Evolutionary conservation across 345 rosid species (phyloP), one percentile per base, ranked within the genome.

Genomic region (Salix arbutifolia): DNA sequence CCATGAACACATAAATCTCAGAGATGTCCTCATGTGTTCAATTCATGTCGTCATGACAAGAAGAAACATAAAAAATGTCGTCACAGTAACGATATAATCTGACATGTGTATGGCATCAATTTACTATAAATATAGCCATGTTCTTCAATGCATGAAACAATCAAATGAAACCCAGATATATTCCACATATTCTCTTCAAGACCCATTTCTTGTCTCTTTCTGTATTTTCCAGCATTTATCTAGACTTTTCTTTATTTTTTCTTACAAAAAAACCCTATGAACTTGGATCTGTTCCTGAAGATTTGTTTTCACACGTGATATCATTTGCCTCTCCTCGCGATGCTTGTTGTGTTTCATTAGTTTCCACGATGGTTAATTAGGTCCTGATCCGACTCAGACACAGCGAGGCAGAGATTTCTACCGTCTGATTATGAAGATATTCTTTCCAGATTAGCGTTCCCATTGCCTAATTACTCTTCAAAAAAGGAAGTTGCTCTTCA

Each of bases 311-410:
- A 65, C 40, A 53, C 61, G 30, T 72, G n/a, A 42, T 72, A 40
- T 85, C 85, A 14, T 75, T 58, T 37, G 77, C 89, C 25, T 84
- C 77, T 35, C 84, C 87, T 0, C 4, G 23, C 18, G 91, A 85
- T 74, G 89, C 83, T 0, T 74, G 87, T 40, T 70, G 77, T 73
- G 26, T 78, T 30, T 77, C 89, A 0, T 0, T 79, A 1, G 81
- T 83, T 44, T 83, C 89, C 6, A 64, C 62, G 6, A 6, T 21
- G 31, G 31, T 40, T 40, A 8, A 70, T 77, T 65, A 69, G 75
- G 28, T n/a, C 69, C 14, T 26, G 31, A 3, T 87, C 87, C 0
- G 77, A 87, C 70, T 87, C 81, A 0, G 78, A 83, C 13, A 3
- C 23, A 12, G 83, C 82, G n/a, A 81, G 87, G 88, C 74, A 83